A percentile compares a stretch with the other conserved stretches of the same genome.
phyloP scores from a whole-genome alignment of 2,329 filamentous ascomycete genomes.

The Fusarium pseudograminearum region DNA sequence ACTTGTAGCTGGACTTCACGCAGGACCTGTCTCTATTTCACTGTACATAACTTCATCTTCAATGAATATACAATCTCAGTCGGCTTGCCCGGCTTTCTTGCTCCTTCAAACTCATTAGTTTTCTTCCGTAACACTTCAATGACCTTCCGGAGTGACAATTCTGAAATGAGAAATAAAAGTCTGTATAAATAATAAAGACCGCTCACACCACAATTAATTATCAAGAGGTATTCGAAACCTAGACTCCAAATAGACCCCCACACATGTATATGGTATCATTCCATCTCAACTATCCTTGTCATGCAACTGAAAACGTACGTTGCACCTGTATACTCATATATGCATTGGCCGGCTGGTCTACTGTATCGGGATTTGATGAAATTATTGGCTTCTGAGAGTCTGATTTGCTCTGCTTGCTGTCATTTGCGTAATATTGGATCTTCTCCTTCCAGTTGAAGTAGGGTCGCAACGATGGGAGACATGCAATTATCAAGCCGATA shows the following conservation, averaged over 20 bases:
- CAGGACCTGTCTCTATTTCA: conserved; percentile 12
- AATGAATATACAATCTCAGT: conserved; percentile 14
- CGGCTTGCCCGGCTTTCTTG: background rate
- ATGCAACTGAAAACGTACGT: background rate
- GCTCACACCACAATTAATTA: background rate
- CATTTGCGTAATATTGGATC: conserved; percentile 4
- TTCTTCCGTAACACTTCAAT: background rate
- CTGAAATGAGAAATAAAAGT: background rate
- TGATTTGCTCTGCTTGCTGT: background rate
- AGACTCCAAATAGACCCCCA: no score
- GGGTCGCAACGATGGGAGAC: conserved; percentile 18
- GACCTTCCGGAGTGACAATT: background rate
- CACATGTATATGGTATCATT: no score
- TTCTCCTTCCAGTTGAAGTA: conserved; percentile 15
- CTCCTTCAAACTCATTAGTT: no score
- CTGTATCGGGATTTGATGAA: background rate
- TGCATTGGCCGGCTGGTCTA: background rate
- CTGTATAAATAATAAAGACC: background rate
- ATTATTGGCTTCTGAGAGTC: conserved; percentile 2
- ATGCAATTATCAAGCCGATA: conserved; percentile 21
- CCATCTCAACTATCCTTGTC: rapidly evolving
- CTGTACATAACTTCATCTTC: conserved; percentile 15
- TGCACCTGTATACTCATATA: background rate
- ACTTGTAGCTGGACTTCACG: conserved; percentile 17
- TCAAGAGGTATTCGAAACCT: background rate